phyloP scores from a whole-genome alignment of 2,329 filamentous ascomycete species.

The Lasiodiplodia gonubiensis region DNA sequence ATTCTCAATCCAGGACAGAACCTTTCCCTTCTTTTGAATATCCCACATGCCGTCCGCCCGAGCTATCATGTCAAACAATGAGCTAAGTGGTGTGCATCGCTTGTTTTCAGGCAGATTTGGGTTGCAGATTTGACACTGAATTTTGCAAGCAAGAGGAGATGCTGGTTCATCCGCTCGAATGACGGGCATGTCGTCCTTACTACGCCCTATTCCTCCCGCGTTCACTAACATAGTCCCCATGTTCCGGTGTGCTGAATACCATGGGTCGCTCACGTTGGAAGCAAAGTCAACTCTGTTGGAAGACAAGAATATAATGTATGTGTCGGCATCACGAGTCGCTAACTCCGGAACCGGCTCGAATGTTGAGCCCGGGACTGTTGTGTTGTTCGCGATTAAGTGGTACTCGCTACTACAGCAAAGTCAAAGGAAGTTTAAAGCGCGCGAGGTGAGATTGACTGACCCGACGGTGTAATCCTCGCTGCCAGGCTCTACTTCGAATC shows the following conservation, averaged over 20 bases:
- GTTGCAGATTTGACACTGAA: slow-evolving; percentile 29
- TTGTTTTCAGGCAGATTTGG: not conserved
- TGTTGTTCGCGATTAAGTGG: too few relatives aligned
- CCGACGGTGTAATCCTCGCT: not conserved
- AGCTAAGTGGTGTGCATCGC: not conserved
- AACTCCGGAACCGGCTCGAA: slow-evolving; percentile 37
- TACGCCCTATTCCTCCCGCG: too few relatives aligned
- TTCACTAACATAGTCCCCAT: not conserved
- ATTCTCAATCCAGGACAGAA: not conserved
- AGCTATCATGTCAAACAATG: rapidly evolving
- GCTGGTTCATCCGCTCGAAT: slow-evolving; percentile 22
- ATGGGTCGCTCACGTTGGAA: slow-evolving; percentile 38
- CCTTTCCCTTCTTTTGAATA: not conserved
- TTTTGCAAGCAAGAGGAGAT: slow-evolving; percentile 27
- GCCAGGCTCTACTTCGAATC: not conserved
- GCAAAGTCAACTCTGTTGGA: slow-evolving; percentile 37
- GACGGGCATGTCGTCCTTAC: rapidly evolving
- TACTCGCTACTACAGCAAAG: too few relatives aligned
- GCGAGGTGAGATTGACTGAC: not conserved
- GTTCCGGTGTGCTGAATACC: slow-evolving; percentile 37
- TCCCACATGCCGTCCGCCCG: not conserved
- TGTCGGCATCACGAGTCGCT: slow-evolving; percentile 38
- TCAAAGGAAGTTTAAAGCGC: not conserved
- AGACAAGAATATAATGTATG: slow-evolving; percentile 40
- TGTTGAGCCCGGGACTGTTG: not conserved